Conservation (phyloP, 345 rosid genomes). For the Brassica rapa region DNA sequence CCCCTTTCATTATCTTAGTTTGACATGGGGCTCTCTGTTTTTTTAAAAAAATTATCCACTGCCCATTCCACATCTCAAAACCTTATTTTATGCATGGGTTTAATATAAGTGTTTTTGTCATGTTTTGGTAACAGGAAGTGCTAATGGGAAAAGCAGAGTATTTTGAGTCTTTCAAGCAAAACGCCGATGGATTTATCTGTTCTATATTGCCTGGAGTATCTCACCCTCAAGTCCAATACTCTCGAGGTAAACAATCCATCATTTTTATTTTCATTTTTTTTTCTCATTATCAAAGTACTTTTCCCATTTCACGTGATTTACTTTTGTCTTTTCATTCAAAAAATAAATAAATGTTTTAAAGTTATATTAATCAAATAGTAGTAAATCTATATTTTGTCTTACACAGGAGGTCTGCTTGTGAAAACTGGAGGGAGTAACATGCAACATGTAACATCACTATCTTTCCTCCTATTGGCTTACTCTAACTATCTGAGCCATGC, state of each 20-base stretch:
- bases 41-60: background rate
- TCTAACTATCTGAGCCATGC: conserved; percentile 81
- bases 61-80: conserved; percentile 7
- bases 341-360: background rate
- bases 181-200: conserved; percentile 91
- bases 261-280: background rate
- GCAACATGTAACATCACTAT: conserved; percentile 90
- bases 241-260: conserved; percentile 65
- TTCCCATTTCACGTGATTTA: conserved; percentile 35
- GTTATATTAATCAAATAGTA: background rate
- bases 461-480: conserved; percentile 83
- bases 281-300: conserved; percentile 17
- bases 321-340: conserved; percentile 30
- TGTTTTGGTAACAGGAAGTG: conserved; percentile 67
- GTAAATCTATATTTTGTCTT: background rate
- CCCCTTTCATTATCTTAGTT: conserved; percentile 14
- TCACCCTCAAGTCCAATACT: conserved; percentile 90
- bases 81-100: background rate
- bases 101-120: conserved; percentile 28
- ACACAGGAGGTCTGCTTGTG: conserved; percentile 77
- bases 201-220: conserved; percentile 89
- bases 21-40: conserved; percentile 32
- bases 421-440: conserved; percentile 94
- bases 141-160: conserved; percentile 90
- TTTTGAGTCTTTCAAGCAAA: conserved; percentile 81